Percentiles rank a stretch among this genome's conserved stretches.
phyloP scores from a whole-genome alignment of 2,329 filamentous ascomycete genomes.

The Alternaria brassicicola region DNA sequence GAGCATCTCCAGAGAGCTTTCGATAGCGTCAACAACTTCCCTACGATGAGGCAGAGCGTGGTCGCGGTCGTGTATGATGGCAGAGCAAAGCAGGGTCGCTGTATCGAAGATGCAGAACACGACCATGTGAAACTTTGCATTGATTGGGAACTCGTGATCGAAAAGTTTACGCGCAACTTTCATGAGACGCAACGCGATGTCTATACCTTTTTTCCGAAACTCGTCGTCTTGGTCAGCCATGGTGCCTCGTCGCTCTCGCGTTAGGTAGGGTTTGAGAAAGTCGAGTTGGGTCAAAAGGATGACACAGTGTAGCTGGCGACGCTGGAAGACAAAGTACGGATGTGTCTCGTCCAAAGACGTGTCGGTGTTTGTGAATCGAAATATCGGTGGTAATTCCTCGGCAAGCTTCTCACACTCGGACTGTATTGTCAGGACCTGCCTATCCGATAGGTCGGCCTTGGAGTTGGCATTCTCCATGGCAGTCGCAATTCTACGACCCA shows the following conservation, averaged over 20 bases:
- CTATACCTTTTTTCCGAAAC: conserved; percentile 53
- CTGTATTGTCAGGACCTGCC: conserved; percentile 36
- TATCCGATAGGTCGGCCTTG: conserved; percentile 21
- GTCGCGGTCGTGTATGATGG: conserved; percentile 58
- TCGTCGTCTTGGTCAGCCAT: conserved; percentile 43
- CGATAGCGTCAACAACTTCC: conserved; percentile 52
- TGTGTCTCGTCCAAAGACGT: conserved; percentile 50
- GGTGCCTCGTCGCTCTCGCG: conserved; percentile 40
- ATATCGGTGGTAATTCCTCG: conserved; percentile 51
- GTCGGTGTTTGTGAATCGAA: conserved; percentile 51
- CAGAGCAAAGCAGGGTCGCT: conserved; percentile 58
- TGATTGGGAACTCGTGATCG: conserved; percentile 53
- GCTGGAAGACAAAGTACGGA: conserved; percentile 55
- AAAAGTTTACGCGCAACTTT: conserved; percentile 51
- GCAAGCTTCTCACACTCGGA: conserved; percentile 54
- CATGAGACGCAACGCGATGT: conserved; percentile 54
- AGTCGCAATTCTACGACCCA: conserved; percentile 43
- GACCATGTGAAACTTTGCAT: conserved; percentile 58
- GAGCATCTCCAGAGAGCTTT: conserved; percentile 36
- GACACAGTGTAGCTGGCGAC: conserved; percentile 55
- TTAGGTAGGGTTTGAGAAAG: conserved; percentile 56
- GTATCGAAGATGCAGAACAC: conserved; percentile 61
- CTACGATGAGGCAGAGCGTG: conserved; percentile 50
- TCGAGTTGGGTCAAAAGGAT: conserved; percentile 55
- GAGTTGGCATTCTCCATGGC: conserved; percentile 28